Percentiles rank a stretch among this genome's conserved stretches.
Conservation (phyloP, 768 basidiomycete species). For the Rhizopogon vesiculosus region DNA sequence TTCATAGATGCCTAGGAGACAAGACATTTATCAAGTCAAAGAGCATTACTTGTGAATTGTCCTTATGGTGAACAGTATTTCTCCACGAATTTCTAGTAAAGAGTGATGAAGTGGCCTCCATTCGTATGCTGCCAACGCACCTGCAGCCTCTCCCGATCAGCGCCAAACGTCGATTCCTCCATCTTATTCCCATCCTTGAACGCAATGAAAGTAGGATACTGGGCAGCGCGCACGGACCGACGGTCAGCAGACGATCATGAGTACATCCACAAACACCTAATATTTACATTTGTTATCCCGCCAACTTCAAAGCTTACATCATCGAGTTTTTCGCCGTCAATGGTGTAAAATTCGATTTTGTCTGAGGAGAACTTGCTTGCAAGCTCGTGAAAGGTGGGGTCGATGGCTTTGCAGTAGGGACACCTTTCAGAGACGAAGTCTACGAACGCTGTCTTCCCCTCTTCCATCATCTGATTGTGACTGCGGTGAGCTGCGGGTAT, state of each 20-base stretch:
- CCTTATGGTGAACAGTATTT: not conserved
- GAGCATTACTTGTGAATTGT: too few species aligned
- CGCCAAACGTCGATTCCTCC: not conserved
- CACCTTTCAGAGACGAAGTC: conserved; percentile 13
- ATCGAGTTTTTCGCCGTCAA: conserved; percentile 57
- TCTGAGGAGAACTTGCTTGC: conserved; percentile 9
- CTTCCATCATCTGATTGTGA: not conserved
- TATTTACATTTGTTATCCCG: not conserved
- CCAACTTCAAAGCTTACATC: conserved; percentile 50
- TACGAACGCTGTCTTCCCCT: conserved; percentile 6
- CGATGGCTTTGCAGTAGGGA: not conserved
- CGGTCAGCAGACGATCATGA: not conserved
- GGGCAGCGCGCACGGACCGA: not conserved
- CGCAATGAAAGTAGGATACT: conserved; percentile 3
- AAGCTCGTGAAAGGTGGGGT: conserved; percentile 2
- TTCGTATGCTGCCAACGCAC: not conserved
- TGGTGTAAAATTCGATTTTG: conserved; percentile 58
- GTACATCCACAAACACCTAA: not conserved
- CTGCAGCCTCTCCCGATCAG: not conserved
- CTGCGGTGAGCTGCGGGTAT: conserved; percentile 2
- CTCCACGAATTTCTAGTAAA: not conserved
- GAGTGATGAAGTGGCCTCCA: too few species aligned
- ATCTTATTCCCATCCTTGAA: conserved; percentile 3
- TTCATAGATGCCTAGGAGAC: too few species aligned
- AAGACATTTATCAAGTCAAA: too few species aligned